Conservation (phyloP, 2,329 filamentous ascomycete genomes). For the Pleochaeta shiraiana region DNA sequence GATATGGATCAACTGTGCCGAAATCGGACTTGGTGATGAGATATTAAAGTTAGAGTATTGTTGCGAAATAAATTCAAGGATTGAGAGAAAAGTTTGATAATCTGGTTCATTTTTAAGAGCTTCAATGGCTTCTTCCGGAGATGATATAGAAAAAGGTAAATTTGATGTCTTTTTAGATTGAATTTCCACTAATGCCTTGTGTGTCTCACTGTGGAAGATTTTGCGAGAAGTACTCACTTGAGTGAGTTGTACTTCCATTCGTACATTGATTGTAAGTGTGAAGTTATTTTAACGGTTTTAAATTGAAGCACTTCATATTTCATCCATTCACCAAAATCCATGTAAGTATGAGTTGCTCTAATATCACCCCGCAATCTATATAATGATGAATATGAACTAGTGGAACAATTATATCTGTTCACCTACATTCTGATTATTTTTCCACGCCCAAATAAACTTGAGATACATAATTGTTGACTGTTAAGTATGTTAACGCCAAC, state of each 20-base stretch:
- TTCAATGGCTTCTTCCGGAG: slow-evolving; percentile 30
- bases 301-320: no score
- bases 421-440: no score
- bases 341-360: no score
- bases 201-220: slow-evolving; percentile 5
- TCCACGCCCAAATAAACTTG: no score
- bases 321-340: no score
- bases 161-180: neutral
- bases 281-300: no score
- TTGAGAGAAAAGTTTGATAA: slow-evolving; percentile 29
- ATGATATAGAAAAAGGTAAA: slow-evolving; percentile 7
- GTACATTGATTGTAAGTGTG: slow-evolving; percentile 12
- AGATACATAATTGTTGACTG: no score
- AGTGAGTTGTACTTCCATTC: slow-evolving; percentile 27
- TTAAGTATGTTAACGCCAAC: no score
- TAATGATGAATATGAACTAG: no score
- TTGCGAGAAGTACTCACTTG: slow-evolving; percentile 21
- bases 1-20: slow-evolving; percentile 52
- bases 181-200: neutral
- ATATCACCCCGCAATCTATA: no score
- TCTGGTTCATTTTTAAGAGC: slow-evolving; percentile 39
- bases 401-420: no score
- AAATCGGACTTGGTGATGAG: slow-evolving; percentile 37
- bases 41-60: slow-evolving; percentile 29
- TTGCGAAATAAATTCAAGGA: slow-evolving; percentile 29